Conservation (phyloP, 2,329 filamentous ascomycete species). For the Penicillium sp. region DNA sequence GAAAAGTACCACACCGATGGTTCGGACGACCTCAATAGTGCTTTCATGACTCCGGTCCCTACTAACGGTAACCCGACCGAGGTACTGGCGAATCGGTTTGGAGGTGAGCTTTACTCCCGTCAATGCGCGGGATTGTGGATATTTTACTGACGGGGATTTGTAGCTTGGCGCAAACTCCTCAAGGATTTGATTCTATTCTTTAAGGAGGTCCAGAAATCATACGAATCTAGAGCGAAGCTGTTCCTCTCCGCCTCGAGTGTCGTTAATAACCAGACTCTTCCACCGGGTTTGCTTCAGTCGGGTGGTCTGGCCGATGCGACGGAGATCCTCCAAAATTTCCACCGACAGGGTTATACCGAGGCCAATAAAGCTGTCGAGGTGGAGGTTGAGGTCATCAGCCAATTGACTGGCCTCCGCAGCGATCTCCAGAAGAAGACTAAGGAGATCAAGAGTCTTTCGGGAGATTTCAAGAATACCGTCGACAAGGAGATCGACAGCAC, state of each 20-base stretch:
- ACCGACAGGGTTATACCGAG: conserved; percentile 75
- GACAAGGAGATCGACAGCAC: conserved; percentile 92
- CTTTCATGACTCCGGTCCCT: conserved; percentile 85
- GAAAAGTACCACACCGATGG: conserved; percentile 46
- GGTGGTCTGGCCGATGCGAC: conserved; percentile 87
- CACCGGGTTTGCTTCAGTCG: conserved; percentile 71
- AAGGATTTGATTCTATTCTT: conserved; percentile 95
- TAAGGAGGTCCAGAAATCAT: conserved; percentile 83
- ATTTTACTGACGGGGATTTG: conserved; percentile 1
- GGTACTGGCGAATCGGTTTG: conserved; percentile 79
- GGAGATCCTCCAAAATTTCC: conserved; percentile 74
- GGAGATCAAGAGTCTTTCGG: conserved; percentile 89
- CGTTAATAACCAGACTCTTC: conserved; percentile 74
- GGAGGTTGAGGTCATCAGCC: conserved; percentile 84
- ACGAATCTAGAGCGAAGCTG: conserved; percentile 80
- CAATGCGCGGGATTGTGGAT: not conserved
- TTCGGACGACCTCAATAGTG: conserved; percentile 69
- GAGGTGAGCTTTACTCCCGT: conserved; percentile 54
- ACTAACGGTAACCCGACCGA: conserved; percentile 86
- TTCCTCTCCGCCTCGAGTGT: conserved; percentile 79
- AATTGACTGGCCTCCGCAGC: conserved; percentile 77
- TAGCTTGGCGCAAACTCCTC: conserved; percentile 90
- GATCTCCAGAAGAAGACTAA: conserved; percentile 96
- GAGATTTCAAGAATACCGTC: conserved; percentile 95
- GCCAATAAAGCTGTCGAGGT: conserved; percentile 87